Evolutionary conservation across 2,329 filamentous ascomycete genomes (phyloP), one percentile per base, ranked within the genome.

Genomic region (Penicillium occitanis): DNA sequence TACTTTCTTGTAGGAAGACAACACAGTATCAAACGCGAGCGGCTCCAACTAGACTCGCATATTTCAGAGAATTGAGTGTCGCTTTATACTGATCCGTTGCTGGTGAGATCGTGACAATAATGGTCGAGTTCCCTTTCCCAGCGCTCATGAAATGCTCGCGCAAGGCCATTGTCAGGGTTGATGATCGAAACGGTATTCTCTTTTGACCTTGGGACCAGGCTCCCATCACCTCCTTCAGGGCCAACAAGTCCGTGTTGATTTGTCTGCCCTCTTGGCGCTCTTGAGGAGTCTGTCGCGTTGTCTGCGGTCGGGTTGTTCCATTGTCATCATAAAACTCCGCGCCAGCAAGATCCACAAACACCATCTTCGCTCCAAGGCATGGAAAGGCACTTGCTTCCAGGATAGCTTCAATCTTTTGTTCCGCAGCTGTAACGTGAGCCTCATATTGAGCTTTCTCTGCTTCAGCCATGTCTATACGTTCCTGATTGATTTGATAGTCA

Each of bases 271-370:
- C 74, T 59, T 77, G 76, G 13, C 73, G 74, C 66, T 82, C 81
- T 58, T 81, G 76, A 0, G 74, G 68, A 53, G 50, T n/a, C 28
- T 53, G 50, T n/a, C 17, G 28, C 8, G 17, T 33, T 0, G 75
- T 78, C 66, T 76, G 77, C 57, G 74, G 77, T 1, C 67, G 53
- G 22, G 53, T 46, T 17, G 53, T 46, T n/a, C 50, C 46, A n/a
- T 42, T 59, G 14, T 67, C 73, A 40, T 77, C 72, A 65, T 77
- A 77, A 59, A 79, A 82, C 68, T 83, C 81, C 0, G 81, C 74
- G 1, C 80, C 81, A 1, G 81, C 81, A 5, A 83, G 71, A 66
- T 83, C 81, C 0, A 83, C 79, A 71, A 82, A 83, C 10, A 82
- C 75, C 58, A 81, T 73, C 65, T 77, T 81, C 0, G 74, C 80